Conservation (phyloP, 2,329 filamentous ascomycete species). For the Aspergillaceae sp. region DNA sequence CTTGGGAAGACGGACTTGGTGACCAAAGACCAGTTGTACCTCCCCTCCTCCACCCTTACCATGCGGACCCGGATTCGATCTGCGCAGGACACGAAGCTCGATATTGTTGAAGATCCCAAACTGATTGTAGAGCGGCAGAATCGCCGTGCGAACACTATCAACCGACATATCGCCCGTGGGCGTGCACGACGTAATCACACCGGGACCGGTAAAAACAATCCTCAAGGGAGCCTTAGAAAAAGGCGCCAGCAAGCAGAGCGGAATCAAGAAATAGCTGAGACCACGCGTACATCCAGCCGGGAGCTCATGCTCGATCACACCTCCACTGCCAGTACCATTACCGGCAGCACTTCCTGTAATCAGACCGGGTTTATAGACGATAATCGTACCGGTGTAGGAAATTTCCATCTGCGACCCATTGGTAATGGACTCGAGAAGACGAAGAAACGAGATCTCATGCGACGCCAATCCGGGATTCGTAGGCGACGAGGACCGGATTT, state of each 20-base stretch:
- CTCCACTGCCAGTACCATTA: conserved; percentile 57
- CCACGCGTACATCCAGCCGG: conserved; percentile 70
- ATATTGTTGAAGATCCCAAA: conserved; percentile 85
- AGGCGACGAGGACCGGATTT: conserved; percentile 80
- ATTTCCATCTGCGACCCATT: conserved; percentile 95
- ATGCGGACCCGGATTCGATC: conserved; percentile 67
- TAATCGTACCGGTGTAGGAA: conserved; percentile 87
- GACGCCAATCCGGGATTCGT: conserved; percentile 82
- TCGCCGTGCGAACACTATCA: conserved; percentile 86
- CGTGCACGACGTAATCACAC: conserved; percentile 84
- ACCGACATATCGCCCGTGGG: conserved; percentile 78
- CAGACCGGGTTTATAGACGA: conserved; percentile 84
- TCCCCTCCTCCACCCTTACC: conserved; percentile 78
- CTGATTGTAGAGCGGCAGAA: conserved; percentile 78
- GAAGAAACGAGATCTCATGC: conserved; percentile 91
- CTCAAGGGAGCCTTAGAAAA: conserved; percentile 90
- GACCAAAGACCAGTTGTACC: conserved; percentile 88
- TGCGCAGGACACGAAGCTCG: conserved; percentile 70
- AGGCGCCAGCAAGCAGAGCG: conserved; percentile 80
- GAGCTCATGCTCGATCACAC: conserved; percentile 72
- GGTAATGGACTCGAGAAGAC: conserved; percentile 86
- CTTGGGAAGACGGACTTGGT: conserved; percentile 87
- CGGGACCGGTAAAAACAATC: conserved; percentile 78
- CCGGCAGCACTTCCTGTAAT: conserved; percentile 79
- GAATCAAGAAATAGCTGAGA: conserved; percentile 84